These are phyloP conservation scores for Botryobasidium botryosum DNA, from an alignment of 768 basidiomycete genomes.

Conservation along the genomic window DNA sequence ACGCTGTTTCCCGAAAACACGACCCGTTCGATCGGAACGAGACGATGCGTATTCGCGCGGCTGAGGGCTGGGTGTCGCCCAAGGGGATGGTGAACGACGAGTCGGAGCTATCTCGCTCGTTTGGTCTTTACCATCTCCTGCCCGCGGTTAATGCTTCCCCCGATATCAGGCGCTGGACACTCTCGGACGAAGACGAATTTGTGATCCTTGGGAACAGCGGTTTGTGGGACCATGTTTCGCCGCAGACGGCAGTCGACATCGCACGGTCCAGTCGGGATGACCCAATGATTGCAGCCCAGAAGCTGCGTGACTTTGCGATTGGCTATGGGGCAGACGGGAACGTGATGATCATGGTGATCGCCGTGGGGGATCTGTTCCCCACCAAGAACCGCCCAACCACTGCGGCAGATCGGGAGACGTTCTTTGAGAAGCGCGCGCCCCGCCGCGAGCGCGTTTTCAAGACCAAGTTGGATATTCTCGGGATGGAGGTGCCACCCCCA, in stretches of 20 bases:
- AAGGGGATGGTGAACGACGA: slow-evolving; percentile 85
- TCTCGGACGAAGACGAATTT: slow-evolving; percentile 83
- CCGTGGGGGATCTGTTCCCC: slow-evolving; percentile 57
- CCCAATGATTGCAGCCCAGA: slow-evolving; percentile 88
- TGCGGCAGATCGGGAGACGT: slow-evolving; percentile 26
- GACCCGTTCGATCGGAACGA: slow-evolving; percentile 81
- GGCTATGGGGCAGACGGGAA: slow-evolving; percentile 88
- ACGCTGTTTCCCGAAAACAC: slow-evolving; percentile 61
- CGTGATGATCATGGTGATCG: slow-evolving; percentile 97
- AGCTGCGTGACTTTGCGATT: slow-evolving; percentile 89
- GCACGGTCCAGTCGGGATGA: slow-evolving; percentile 48
- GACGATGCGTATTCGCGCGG: slow-evolving; percentile 69
- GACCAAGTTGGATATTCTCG: slow-evolving; percentile 43
- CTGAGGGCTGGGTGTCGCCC: slow-evolving; percentile 90
- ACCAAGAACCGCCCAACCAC: slow-evolving; percentile 27
- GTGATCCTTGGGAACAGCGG: slow-evolving; percentile 89
- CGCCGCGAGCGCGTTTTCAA: slow-evolving; percentile 35
- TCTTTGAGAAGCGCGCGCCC: slow-evolving; percentile 20
- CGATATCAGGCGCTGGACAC: slow-evolving; percentile 45
- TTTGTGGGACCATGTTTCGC: slow-evolving; percentile 85
- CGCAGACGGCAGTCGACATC: slow-evolving; percentile 93
- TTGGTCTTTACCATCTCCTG: slow-evolving; percentile 80
- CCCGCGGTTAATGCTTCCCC: slow-evolving; percentile 86
- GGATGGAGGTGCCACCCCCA: slow-evolving; percentile 68
- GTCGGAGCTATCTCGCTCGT: slow-evolving; percentile 78